Base-by-base conservation (phyloP, 2,329 filamentous ascomycete genomes). In the Neonectria coccinea region DNA sequence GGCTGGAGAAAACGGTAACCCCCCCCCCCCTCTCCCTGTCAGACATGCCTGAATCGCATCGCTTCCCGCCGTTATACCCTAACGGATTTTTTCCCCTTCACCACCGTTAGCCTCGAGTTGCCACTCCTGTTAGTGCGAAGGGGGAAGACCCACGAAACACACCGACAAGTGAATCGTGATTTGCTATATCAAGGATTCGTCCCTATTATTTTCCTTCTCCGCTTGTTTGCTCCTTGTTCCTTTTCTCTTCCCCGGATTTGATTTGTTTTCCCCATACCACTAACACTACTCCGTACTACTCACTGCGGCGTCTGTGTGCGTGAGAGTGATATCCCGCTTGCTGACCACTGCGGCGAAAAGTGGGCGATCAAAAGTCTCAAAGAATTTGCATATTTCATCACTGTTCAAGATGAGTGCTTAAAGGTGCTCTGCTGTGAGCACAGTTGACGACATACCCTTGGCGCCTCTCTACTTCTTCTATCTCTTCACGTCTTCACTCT, bases 331-430 rank as follows among this genome's bases (percentile, higher is more conserved):
- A 54, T 54, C 57, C 50, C 57, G 57, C 57, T 41, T 54, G 57
- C 33, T 51, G 25, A 50, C 27, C 31, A 54, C 31, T 54, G 29
- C 51, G 44, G 11, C 45, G 9, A 41, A 27, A 27, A 42, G 29
- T 60, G 50, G 41, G 31, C 22, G 57, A 60, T 51, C 47, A 42
- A 47, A 56, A 45, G 45, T 25, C 27, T 27, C 16, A 27, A 22
- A 1, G 11, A 44, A 52, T 36, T 31, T 16, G n/a, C 51, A 20
- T 36, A 22, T 27, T 36, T 33, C 33, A 25, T 27, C 27, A 31
- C 44, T 16, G 53, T 52, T 48, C 39, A 61, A 61, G 42, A 65
- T 65, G 62, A 48, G 57, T 65, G 62, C 42, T 50, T 65, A 54
- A 61, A 57, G n/a, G 33, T 56, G 52, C 57, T 65, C 57, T 65